phyloP scores from a whole-genome alignment of 768 basidiomycete genomes.

The Lentinula sp. region DNA sequence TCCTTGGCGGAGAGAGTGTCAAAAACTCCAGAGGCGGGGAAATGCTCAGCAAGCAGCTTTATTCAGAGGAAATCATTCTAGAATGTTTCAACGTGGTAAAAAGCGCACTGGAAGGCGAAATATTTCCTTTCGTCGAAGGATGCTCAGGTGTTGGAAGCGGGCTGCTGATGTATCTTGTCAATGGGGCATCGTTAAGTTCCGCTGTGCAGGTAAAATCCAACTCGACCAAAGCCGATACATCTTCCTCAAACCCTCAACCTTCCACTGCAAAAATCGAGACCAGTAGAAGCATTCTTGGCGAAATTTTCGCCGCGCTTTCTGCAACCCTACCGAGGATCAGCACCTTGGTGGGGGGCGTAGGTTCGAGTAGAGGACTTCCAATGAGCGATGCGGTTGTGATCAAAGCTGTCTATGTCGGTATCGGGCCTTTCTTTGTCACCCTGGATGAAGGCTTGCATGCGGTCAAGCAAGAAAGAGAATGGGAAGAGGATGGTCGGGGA shows the following conservation, averaged over 20 bases:
- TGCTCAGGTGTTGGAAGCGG: conserved; percentile 33
- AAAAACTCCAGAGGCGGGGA: conserved; percentile 12
- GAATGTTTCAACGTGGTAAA: conserved; percentile 73
- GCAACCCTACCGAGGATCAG: conserved; percentile 72
- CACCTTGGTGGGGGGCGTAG: conserved; percentile 64
- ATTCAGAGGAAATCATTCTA: conserved; percentile 91
- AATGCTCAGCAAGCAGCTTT: conserved; percentile 45
- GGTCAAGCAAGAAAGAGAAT: conserved; percentile 49
- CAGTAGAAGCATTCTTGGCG: conserved; percentile 47
- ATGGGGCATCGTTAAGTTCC: conserved; percentile 26
- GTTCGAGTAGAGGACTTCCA: conserved; percentile 34
- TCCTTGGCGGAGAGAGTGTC: conserved; percentile 73
- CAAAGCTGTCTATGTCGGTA: conserved; percentile 86
- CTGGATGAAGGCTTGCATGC: conserved; percentile 54
- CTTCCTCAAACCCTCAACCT: conserved; percentile 1
- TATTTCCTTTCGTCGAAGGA: conserved; percentile 86
- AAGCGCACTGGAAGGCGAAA: conserved; percentile 68
- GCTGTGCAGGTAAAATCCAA: background rate
- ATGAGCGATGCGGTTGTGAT: conserved; percentile 94
- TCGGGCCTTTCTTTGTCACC: conserved; percentile 91
- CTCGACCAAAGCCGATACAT: background rate
- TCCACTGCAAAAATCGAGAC: conserved; percentile 17
- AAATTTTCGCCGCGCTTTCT: conserved; percentile 69
- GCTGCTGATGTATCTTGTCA: conserved; percentile 45
- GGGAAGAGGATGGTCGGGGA: conserved; percentile 28